Conservation (phyloP, 2,329 filamentous ascomycete genomes). For the Ascochyta rabiei region DNA sequence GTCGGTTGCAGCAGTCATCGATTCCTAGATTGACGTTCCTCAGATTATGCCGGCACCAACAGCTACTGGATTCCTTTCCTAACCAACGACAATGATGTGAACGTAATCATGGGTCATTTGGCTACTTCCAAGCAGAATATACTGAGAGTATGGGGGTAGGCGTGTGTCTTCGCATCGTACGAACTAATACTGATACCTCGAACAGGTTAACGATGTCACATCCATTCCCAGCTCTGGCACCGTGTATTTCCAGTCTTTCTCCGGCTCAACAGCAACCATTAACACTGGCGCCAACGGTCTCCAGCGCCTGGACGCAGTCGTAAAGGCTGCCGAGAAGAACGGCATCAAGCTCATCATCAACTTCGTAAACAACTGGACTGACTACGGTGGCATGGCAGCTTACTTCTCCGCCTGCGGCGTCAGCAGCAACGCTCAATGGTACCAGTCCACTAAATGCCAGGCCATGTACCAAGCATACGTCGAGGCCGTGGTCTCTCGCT, state of each 20-base stretch:
- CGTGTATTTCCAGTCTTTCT: constrained; percentile 63
- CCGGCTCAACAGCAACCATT: constrained; percentile 52
- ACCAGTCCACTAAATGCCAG: constrained; percentile 58
- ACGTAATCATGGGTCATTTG: constrained; percentile 56
- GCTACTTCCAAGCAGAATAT: constrained; percentile 61
- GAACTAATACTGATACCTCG: not conserved
- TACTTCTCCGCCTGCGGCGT: constrained; percentile 62
- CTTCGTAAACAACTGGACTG: constrained; percentile 65
- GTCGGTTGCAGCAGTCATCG: not conserved
- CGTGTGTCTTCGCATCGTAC: not conserved
- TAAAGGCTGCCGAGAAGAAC: constrained; percentile 56
- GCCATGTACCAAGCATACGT: constrained; percentile 58
- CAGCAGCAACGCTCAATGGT: constrained; percentile 57
- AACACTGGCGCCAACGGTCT: constrained; percentile 55
- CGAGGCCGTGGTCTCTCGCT: constrained; percentile 57
- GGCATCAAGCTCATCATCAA: constrained; percentile 62
- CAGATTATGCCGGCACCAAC: constrained; percentile 57
- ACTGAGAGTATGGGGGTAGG: constrained; percentile 62
- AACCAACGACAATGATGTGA: constrained; percentile 61
- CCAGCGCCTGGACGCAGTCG: constrained; percentile 58
- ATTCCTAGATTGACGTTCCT: not conserved
- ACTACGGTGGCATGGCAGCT: constrained; percentile 65
- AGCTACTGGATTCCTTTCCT: constrained; percentile 62
- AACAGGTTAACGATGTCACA: constrained; percentile 63
- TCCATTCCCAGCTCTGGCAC: constrained; percentile 48